phyloP scores from a whole-genome alignment of 2,329 filamentous ascomycete species.

The Pezicula carpinea region DNA sequence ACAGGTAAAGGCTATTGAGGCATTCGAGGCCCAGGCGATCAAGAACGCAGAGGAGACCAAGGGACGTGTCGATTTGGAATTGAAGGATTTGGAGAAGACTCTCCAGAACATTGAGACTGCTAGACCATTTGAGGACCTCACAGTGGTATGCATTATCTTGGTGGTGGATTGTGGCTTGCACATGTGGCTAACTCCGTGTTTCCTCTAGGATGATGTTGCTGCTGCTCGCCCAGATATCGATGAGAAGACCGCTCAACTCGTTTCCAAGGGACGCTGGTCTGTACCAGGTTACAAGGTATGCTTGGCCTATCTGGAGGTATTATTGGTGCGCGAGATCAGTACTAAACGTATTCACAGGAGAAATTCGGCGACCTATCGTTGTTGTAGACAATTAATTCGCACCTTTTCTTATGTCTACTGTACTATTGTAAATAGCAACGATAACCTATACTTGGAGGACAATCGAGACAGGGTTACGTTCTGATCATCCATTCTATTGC shows the following conservation, averaged over 20 bases:
- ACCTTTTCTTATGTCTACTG: constrained; percentile 49
- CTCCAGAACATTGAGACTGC: constrained; percentile 96
- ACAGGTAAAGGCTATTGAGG: constrained; percentile 97
- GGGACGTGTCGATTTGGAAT: constrained; percentile 89
- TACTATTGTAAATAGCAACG: constrained; percentile 63
- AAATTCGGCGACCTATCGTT: constrained; percentile 97
- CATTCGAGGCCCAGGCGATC: constrained; percentile 93
- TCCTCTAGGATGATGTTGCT: constrained; percentile 80
- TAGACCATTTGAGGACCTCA: constrained; percentile 92
- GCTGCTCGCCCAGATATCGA: constrained; percentile 94
- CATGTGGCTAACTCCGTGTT: constrained; percentile 8
- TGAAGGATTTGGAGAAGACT: constrained; percentile 90
- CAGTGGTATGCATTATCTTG: constrained; percentile 68
- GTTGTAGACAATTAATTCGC: constrained; percentile 57
- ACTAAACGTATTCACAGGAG: constrained; percentile 65
- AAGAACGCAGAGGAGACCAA: constrained; percentile 98
- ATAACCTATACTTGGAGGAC: constrained; percentile 12
- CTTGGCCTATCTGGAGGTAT: constrained; percentile 12
- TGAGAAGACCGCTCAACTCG: constrained; percentile 90
- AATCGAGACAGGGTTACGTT: constrained; percentile 14
- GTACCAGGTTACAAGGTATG: constrained; percentile 98
- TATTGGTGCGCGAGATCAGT: not conserved
- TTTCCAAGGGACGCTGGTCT: constrained; percentile 97
- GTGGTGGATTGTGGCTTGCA: constrained; percentile 1
- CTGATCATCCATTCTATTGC: constrained; percentile 4